Conservation (phyloP, 768 basidiomycete species). For the Paxillus rubicundulus region DNA sequence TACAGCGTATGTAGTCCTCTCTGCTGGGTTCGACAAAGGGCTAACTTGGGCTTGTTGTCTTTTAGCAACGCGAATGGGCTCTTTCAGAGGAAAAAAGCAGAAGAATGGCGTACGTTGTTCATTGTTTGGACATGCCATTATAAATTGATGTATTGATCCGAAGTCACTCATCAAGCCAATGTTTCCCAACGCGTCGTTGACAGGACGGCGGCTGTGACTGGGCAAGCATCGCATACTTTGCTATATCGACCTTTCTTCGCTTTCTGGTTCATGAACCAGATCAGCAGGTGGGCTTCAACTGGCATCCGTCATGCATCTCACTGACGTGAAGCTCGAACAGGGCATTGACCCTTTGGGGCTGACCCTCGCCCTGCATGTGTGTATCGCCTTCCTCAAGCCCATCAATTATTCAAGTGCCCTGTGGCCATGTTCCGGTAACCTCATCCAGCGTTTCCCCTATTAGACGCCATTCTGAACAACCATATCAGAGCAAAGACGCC, state of each 20-base stretch:
- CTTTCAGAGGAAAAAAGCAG: conserved; percentile 55
- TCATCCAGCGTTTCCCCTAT: background rate
- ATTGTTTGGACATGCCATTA: conserved; percentile 5
- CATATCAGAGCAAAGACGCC: conserved; percentile 48
- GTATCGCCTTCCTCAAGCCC: conserved; percentile 56
- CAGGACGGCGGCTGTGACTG: conserved; percentile 61
- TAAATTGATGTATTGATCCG: conserved; percentile 1
- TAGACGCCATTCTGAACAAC: conserved; percentile 5
- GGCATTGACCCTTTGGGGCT: conserved; percentile 57
- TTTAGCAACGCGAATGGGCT: conserved; percentile 43
- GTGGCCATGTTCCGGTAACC: conserved; percentile 64
- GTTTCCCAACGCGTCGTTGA: conserved; percentile 60
- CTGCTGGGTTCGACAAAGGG: background rate
- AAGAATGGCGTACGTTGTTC: conserved; percentile 61
- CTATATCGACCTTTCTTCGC: conserved; percentile 62
- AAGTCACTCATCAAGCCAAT: conserved; percentile 60
- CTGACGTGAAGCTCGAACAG: conserved; percentile 32
- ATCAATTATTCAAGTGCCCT: conserved; percentile 59
- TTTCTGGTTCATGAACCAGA: conserved; percentile 76
- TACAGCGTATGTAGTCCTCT: conserved; percentile 42
- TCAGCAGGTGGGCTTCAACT: conserved; percentile 44
- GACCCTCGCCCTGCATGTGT: conserved; percentile 59
- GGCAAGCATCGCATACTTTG: conserved; percentile 43
- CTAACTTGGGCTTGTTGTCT: background rate
- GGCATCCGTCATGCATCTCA: conserved; percentile 3